These are phyloP conservation scores for Coemansia sp. DNA, from an alignment of 192 early-diverging fungal species.

Conservation along the genomic window DNA sequence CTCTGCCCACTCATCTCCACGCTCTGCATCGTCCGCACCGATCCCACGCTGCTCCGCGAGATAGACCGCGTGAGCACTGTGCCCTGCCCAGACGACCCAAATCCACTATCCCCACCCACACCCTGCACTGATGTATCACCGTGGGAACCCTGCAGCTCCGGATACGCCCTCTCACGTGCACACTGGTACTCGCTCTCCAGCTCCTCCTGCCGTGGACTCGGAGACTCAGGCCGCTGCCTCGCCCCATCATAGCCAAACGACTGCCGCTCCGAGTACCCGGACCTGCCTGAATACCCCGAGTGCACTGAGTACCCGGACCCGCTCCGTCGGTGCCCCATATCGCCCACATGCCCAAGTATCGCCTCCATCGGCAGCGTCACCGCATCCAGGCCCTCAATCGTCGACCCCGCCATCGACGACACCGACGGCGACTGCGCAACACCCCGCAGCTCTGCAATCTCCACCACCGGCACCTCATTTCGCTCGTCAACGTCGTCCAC, in stretches of 20 bases:
- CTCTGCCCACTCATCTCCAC: constrained; percentile 7
- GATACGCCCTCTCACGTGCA: background rate
- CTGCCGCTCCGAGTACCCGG: constrained; percentile 6
- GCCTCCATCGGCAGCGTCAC: constrained; percentile 36
- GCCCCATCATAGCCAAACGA: constrained; percentile 2
- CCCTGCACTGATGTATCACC: background rate
- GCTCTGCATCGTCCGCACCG: constrained; percentile 23
- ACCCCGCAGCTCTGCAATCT: constrained; percentile 40
- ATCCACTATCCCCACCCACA: background rate
- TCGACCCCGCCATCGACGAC: constrained; percentile 48
- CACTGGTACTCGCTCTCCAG: constrained; percentile 4
- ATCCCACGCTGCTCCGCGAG: constrained; percentile 43
- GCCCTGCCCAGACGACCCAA: constrained; percentile 17
- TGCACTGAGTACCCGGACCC: constrained; percentile 13
- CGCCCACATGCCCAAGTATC: constrained; percentile 15
- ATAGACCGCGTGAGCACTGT: constrained; percentile 37
- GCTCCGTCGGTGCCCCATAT: constrained; percentile 12
- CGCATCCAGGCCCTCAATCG: constrained; percentile 48
- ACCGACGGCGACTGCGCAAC: constrained; percentile 27
- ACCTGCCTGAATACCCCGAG: constrained; percentile 9
- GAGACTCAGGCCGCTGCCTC: constrained; percentile 6
- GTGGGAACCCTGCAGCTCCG: background rate
- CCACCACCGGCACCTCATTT: constrained; percentile 13
- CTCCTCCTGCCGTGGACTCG: constrained; percentile 7
- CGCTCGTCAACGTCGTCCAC: constrained; percentile 15